Evolutionary conservation across 1,139 yeast genomes (phyloP).

Genomic region (Hyphopichia fennica): DNA sequence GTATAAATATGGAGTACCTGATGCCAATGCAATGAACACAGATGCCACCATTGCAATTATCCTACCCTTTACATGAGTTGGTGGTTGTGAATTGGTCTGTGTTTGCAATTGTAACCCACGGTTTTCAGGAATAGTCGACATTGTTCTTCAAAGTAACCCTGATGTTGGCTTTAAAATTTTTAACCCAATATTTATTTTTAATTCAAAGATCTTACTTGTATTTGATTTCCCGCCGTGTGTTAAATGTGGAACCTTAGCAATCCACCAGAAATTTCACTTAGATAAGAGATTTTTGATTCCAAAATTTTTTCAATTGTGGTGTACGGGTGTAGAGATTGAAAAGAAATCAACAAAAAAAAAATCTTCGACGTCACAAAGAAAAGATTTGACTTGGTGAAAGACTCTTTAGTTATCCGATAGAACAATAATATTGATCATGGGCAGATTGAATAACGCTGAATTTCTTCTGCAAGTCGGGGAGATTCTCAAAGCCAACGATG

Average conservation of each 20-base stretch:
- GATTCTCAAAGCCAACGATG: constrained; percentile 30
- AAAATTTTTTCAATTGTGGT: not conserved
- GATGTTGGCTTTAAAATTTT: no score
- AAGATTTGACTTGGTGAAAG: not conserved
- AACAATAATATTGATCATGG: constrained; percentile 21
- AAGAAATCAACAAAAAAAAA: not conserved
- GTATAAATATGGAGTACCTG: constrained; percentile 74
- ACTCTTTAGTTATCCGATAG: not conserved
- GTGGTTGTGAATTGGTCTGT: not conserved
- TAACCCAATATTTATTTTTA: no score
- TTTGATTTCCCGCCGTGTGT: no score
- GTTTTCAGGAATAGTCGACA: not conserved
- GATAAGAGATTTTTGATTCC: not conserved
- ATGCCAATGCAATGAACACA: constrained; percentile 39
- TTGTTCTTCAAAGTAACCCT: not conserved
- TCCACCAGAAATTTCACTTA: no score
- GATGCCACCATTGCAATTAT: constrained; percentile 13
- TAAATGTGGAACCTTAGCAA: no score
- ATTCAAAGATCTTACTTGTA: no score
- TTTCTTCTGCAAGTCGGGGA: constrained; percentile 33
- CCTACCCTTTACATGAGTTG: not conserved
- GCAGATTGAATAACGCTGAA: constrained; percentile 38
- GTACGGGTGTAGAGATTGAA: not conserved
- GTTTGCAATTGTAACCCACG: not conserved
- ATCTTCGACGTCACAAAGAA: not conserved